Evolutionary conservation across 257 asterid genomes (phyloP), one percentile per base, ranked within the genome.

Genomic region (Scutellaria galericulata): DNA sequence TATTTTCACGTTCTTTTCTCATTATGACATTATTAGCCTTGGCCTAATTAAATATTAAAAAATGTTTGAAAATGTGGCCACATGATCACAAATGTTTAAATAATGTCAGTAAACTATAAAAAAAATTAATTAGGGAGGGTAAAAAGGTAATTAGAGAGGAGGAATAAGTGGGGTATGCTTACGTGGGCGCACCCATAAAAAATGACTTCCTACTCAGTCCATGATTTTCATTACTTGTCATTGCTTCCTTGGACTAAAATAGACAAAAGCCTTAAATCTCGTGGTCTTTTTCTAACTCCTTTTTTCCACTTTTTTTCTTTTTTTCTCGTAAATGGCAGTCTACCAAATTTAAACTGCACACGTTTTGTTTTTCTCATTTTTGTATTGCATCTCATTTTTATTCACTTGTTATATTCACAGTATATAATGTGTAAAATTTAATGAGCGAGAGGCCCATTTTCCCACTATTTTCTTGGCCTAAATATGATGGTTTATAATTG

Each of bases 181-280:
- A 68, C 68, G 76, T 27, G 77, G 77, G 73, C 85, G 83, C 84
- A 80, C 83, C 64, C 64, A 80, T 3, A 1, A 35, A 68, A 77
- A 58, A 73, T 75, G 81, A 56, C 70, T 77, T 87, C 92, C 80
- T 56, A 85, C 79, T 83, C 88, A 69, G 78, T 74, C 84, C 86
- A 79, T 75, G 48, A 77, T 77, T 79, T 20, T 31, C 20, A 39
- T 74, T 18, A 47, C 62, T 46, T 72, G 76, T 63, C 59, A 37
- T 71, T 74, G 81, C 78, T 65, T 72, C 71, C 45, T 53, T 40
- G 68, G 64, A 66, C 57, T 60, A 20, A 42, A 62, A 50, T 14
- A 45, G 4, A 47, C 50, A 63, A 74, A 77, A 82, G 60, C 79
- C 79, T 14, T 59, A 61, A 37, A 44, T 51, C 52, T 62, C 74